Conservation (phyloP, 306 rosid genomes). For the Quercus mongolica region DNA sequence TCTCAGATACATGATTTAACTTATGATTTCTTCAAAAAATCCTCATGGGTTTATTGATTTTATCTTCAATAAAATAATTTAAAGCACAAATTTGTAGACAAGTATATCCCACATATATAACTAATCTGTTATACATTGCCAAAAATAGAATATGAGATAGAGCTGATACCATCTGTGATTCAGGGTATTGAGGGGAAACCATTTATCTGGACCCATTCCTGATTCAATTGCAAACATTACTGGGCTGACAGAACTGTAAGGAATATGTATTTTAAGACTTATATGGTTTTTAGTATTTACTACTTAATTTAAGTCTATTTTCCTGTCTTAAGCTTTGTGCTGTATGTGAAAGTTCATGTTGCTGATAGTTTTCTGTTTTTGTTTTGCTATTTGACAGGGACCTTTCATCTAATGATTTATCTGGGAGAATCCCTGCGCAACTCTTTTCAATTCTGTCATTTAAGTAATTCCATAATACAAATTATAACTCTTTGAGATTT, state of each 20-base stretch:
- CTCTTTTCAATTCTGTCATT: conserved; percentile 61
- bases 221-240: conserved; percentile 35
- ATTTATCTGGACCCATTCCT: conserved; percentile 44
- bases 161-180: conserved; percentile 21
- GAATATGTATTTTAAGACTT: conserved; percentile 1
- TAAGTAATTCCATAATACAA: conserved; percentile 43
- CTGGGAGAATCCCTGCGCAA: conserved; percentile 68
- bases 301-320: not conserved
- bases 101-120: not conserved
- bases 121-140: not conserved
- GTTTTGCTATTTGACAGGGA: conserved; percentile 51
- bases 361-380: conserved; percentile 2
- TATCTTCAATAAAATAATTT: not conserved
- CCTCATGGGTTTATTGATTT: not conserved
- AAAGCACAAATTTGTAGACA: not conserved
- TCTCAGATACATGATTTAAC: not conserved
- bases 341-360: conserved; percentile 4
- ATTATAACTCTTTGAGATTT: not conserved
- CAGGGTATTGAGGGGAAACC: conserved; percentile 46
- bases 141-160: not conserved
- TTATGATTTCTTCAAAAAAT: not conserved
- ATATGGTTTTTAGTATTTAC: conserved; percentile 4
- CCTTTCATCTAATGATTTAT: conserved; percentile 68
- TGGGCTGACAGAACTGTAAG: conserved; percentile 41
- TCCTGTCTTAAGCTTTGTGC: conserved; percentile 12